These are phyloP conservation scores for Trichophyton rubrum DNA, from an alignment of 2,329 filamentous ascomycete species.

Conservation along the genomic window DNA sequence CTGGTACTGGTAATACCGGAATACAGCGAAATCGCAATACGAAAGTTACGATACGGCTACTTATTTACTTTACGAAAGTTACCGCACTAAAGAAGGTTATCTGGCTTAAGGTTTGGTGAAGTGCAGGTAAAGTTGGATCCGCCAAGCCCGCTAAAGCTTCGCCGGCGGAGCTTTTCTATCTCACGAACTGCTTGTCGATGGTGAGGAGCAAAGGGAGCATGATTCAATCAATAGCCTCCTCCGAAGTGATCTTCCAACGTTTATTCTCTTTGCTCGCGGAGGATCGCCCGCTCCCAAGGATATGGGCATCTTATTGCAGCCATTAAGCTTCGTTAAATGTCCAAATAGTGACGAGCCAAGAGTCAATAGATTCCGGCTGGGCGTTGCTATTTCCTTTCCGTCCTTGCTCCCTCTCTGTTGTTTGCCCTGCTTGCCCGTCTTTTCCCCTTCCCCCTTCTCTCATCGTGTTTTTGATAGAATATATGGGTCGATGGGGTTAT, in stretches of 20 bases:
- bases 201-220: background rate
- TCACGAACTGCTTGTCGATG: background rate
- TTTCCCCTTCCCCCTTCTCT: background rate
- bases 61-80: background rate
- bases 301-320: background rate
- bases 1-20: background rate
- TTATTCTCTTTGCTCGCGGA: conserved; percentile 2
- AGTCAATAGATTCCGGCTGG: conserved; percentile 1
- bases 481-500: background rate
- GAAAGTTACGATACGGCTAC: background rate
- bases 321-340: conserved; percentile 2
- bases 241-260: conserved; percentile 2
- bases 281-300: background rate
- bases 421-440: no score
- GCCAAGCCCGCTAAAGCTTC: background rate
- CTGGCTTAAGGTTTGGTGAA: conserved; percentile 1
- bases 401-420: background rate
- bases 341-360: conserved; percentile 4
- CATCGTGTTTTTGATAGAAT: background rate
- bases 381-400: background rate
- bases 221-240: conserved; percentile 3
- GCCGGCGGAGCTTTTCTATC: conserved; percentile 2
- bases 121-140: conserved; percentile 1
- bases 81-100: background rate
- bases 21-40: background rate